Conservation (phyloP, 202 grass and related monocot genomes). For the Setaria viridis region DNA sequence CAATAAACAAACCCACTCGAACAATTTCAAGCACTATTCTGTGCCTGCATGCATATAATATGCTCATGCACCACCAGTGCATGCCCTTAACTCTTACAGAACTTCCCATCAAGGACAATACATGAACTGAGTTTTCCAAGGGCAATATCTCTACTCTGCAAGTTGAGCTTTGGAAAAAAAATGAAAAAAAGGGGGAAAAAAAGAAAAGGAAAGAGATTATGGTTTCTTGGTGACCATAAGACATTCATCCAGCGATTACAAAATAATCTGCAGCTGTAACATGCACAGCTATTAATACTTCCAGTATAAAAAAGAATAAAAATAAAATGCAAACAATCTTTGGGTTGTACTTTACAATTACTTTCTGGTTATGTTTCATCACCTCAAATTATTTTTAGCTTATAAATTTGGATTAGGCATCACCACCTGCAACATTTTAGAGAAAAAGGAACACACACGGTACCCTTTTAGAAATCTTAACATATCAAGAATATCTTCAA, state of each 20-base stretch:
- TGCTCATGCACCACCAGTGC: not conserved
- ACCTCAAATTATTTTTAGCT: not conserved
- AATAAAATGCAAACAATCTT: slow-evolving; percentile 6
- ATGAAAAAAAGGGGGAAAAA: not conserved
- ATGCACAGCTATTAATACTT: not conserved
- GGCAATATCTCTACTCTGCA: not conserved
- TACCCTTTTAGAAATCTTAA: not conserved
- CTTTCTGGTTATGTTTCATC: slow-evolving; percentile 18
- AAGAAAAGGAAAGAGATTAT: not conserved
- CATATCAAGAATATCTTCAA: not conserved
- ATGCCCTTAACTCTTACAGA: slow-evolving; percentile 12
- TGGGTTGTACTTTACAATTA: not conserved
- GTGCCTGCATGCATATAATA: not conserved
- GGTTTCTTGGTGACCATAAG: not conserved
- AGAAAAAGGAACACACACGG: not conserved
- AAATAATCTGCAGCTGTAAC: slow-evolving; percentile 1
- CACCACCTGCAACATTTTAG: not conserved
- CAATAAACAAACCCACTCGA: not conserved
- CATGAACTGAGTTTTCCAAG: not conserved
- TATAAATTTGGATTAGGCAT: not conserved
- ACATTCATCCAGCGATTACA: not conserved
- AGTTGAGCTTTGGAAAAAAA: not conserved
- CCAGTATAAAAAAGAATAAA: not conserved
- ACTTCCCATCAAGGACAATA: not conserved
- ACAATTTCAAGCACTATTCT: not conserved